phyloP scores from a whole-genome alignment of 2,329 filamentous ascomycete species.

The Tolypocladium ovalisporum region DNA sequence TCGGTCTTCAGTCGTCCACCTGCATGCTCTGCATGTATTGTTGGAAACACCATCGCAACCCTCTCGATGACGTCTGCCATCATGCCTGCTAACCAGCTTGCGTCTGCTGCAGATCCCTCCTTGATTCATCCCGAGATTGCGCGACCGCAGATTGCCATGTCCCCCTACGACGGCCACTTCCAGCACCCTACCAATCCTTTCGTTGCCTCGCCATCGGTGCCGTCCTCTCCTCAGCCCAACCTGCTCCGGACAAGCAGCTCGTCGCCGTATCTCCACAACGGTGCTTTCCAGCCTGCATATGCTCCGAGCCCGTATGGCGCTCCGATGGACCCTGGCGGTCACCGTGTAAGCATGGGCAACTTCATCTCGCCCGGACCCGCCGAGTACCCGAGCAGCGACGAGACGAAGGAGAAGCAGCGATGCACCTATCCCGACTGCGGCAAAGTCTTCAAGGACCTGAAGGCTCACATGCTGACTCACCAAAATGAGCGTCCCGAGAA shows the following conservation, averaged over 20 bases:
- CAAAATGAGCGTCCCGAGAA: conserved; percentile 86
- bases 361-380: conserved; percentile 51
- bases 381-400: conserved; percentile 50
- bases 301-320: conserved; percentile 43
- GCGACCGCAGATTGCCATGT: conserved; percentile 32
- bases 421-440: conserved; percentile 81
- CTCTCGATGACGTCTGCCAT: conserved; percentile 2
- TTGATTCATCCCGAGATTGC: conserved; percentile 45
- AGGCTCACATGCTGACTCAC: conserved; percentile 91
- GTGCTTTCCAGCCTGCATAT: conserved; percentile 39
- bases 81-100: conserved; percentile 24
- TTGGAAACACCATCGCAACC: not conserved
- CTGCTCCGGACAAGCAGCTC: conserved; percentile 43
- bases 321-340: conserved; percentile 32
- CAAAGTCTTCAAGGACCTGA: conserved; percentile 79
- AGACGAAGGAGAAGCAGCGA: conserved; percentile 56
- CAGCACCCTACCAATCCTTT: conserved; percentile 35
- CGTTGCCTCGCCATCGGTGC: conserved; percentile 52
- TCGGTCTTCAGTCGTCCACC: not conserved
- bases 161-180: conserved; percentile 36
- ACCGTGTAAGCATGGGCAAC: conserved; percentile 59
- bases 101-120: conserved; percentile 36
- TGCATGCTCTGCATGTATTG: not conserved
- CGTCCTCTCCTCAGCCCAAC: conserved; percentile 36
- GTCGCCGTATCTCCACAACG: conserved; percentile 55